Percentiles rank a stretch among this genome's conserved stretches.
Conservation (phyloP, 2,329 filamentous ascomycete genomes). For the Lomentospora prolificans region DNA sequence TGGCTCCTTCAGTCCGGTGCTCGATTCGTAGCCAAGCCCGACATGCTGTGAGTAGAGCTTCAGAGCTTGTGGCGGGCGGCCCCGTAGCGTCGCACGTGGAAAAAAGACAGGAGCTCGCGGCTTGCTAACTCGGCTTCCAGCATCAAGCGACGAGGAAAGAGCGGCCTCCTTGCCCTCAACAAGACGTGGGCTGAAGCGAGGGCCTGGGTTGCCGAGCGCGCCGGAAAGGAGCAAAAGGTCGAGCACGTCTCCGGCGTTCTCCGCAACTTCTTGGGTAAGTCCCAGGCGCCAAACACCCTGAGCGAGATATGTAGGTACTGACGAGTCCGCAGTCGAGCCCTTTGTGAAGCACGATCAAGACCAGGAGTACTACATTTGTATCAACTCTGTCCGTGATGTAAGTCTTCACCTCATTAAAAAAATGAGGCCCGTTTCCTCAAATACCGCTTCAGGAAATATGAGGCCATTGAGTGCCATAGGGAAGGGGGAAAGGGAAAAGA, state of each 20-base stretch:
- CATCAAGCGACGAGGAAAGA: conserved; percentile 99
- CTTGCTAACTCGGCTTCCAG: conserved; percentile 1
- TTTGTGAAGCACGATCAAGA: conserved; percentile 92
- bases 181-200: conserved; percentile 93
- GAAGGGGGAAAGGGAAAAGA: neutral
- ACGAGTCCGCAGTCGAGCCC: conserved; percentile 55
- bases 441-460: neutral
- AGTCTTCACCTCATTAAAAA: conserved; percentile 31
- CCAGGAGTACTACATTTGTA: conserved; percentile 99
- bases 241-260: conserved; percentile 84
- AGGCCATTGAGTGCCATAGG: neutral
- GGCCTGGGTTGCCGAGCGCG: conserved; percentile 86
- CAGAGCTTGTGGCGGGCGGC: neutral
- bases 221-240: conserved; percentile 85
- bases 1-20: conserved; percentile 77
- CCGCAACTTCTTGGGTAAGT: conserved; percentile 70
- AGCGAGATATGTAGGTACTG: neutral
- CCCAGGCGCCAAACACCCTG: neutral
- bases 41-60: conserved; percentile 55
- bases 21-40: conserved; percentile 98
- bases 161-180: conserved; percentile 89
- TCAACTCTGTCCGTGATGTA: conserved; percentile 99
- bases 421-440: neutral
- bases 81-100: too few relatives aligned
- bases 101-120: neutral